These are phyloP conservation scores for Fusarium anthophilum DNA, from an alignment of 2,329 filamentous ascomycete species.

Conservation along the genomic window DNA sequence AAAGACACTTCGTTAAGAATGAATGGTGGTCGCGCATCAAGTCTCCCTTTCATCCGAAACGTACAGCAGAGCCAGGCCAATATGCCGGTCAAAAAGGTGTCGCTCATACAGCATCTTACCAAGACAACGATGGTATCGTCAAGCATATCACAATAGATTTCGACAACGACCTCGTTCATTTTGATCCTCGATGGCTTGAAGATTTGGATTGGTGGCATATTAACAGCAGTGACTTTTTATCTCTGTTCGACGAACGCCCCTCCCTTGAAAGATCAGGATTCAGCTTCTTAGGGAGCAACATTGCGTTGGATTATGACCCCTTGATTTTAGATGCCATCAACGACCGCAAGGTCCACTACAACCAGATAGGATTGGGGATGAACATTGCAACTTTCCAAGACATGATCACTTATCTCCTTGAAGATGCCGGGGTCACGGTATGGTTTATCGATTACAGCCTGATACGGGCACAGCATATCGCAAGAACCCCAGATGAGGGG, in stretches of 20 bases:
- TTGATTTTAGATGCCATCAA: not conserved
- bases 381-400: not conserved
- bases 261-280: too few relatives aligned
- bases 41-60: not conserved
- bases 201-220: not conserved
- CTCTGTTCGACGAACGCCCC: not conserved
- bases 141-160: constrained; percentile 15
- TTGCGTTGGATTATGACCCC: constrained; percentile 20
- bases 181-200: not conserved
- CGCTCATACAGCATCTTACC: constrained; percentile 14
- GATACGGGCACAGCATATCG: not conserved
- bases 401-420: not conserved
- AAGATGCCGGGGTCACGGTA: not conserved
- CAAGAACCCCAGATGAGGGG: too few relatives aligned
- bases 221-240: not conserved
- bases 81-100: not conserved
- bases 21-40: constrained; percentile 25
- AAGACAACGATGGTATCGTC: not conserved
- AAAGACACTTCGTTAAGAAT: constrained; percentile 7
- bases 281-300: constrained; percentile 11
- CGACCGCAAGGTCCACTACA: not conserved
- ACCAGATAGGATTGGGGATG: not conserved
- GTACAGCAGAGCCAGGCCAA: not conserved
- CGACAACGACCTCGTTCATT: constrained; percentile 4
- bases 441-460: constrained; percentile 22